Evolutionary conservation across 2,329 filamentous ascomycete species (phyloP).

Genomic region (Colletotrichum sp.): DNA sequence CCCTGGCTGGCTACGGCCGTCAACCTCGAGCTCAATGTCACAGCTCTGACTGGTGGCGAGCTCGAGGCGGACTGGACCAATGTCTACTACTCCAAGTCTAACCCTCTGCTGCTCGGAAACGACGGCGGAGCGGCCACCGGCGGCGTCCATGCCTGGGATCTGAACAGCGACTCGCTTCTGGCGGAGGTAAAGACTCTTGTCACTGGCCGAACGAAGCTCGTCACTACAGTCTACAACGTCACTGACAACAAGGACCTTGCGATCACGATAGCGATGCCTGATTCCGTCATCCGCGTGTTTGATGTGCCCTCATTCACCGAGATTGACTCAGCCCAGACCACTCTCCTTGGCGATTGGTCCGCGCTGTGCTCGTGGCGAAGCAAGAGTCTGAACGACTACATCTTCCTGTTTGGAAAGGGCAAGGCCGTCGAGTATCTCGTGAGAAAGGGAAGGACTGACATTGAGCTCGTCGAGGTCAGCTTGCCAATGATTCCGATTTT

Average conservation of each 20-base stretch:
- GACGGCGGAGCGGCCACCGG: constrained; percentile 48
- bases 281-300: constrained; percentile 46
- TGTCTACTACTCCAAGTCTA: constrained; percentile 39
- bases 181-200: constrained; percentile 33
- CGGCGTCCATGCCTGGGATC: constrained; percentile 43
- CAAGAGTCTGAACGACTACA: constrained; percentile 43
- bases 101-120: constrained; percentile 48
- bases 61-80: constrained; percentile 48
- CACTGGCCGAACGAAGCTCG: constrained; percentile 51
- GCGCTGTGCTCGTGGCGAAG: constrained; percentile 51
- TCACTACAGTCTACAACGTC: constrained; percentile 42
- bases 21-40: constrained; percentile 30
- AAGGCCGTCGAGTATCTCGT: constrained; percentile 43
- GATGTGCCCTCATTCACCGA: constrained; percentile 36
- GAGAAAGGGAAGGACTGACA: constrained; percentile 27
- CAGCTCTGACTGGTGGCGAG: constrained; percentile 34
- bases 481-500: accelerated
- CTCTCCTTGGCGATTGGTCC: constrained; percentile 51
- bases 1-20: constrained; percentile 2
- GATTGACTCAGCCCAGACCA: constrained; percentile 34
- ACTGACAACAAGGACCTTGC: constrained; percentile 38
- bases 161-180: constrained; percentile 35
- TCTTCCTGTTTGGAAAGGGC: constrained; percentile 51
- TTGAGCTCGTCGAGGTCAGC: constrained; percentile 43
- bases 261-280: constrained; percentile 46